Percentiles rank a stretch among this genome's conserved stretches.
Evolutionary conservation across 2,329 filamentous ascomycete genomes (phyloP).

Genomic region (Paracorniculantispora psalliotae): DNA sequence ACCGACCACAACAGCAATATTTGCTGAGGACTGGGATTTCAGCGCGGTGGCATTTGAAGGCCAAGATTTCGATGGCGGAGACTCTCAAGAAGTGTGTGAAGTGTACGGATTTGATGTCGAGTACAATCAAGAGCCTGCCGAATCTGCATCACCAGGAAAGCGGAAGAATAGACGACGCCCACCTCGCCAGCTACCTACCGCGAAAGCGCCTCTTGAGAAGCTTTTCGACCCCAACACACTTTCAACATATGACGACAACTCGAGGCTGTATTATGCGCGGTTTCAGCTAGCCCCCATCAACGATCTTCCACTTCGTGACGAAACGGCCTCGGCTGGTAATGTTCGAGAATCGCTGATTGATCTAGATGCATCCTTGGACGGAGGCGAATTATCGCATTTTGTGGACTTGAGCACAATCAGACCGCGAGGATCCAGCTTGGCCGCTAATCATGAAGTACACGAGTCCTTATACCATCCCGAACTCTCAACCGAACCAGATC

Average conservation of each 20-base stretch:
- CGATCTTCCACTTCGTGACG: too few species aligned
- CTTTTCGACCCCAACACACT: conserved; percentile 63
- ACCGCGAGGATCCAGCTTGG: conserved; percentile 40
- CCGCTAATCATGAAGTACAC: too few species aligned
- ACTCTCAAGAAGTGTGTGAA: conserved; percentile 55
- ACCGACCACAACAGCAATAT: conserved; percentile 38
- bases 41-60: conserved; percentile 61
- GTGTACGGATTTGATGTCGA: conserved; percentile 56
- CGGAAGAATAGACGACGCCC: conserved; percentile 48
- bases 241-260: conserved; percentile 60
- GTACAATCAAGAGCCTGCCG: conserved; percentile 39
- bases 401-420: conserved; percentile 58
- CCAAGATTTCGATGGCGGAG: conserved; percentile 47
- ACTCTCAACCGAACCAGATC: conserved; percentile 37
- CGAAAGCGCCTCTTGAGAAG: conserved; percentile 57
- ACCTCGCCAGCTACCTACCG: conserved; percentile 53
- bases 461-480: too few species aligned
- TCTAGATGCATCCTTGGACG: conserved; percentile 55
- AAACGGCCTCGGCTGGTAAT: conserved; percentile 12
- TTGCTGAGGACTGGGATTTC: conserved; percentile 63
- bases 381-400: conserved; percentile 52
- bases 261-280: conserved; percentile 53
- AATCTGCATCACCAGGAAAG: conserved; percentile 49
- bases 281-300: conserved; percentile 29
- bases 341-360: conserved; percentile 61